These are phyloP conservation scores for Suillus subaureus DNA, from an alignment of 768 basidiomycete species.

Conservation along the genomic window DNA sequence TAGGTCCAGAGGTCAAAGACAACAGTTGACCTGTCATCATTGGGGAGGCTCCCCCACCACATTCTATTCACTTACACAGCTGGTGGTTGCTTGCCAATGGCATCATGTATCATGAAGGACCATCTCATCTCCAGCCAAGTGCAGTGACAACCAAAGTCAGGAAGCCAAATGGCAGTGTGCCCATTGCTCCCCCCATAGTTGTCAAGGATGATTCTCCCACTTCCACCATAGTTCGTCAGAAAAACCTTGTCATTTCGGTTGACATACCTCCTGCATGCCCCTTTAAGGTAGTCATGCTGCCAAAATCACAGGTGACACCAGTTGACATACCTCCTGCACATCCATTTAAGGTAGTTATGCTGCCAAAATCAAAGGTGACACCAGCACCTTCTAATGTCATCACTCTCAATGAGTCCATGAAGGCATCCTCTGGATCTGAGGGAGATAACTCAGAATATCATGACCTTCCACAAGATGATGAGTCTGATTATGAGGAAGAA, in stretches of 20 bases:
- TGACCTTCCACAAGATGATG: not conserved
- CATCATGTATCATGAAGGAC: not conserved
- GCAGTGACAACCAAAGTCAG: not conserved
- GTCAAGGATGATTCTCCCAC: not conserved
- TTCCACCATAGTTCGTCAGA: not conserved
- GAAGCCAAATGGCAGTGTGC: slow-evolving; percentile 15
- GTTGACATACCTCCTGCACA: not conserved
- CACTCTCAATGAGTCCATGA: not conserved
- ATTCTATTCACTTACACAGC: no score
- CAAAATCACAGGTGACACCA: not conserved
- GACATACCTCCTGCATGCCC: not conserved
- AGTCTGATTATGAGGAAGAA: not conserved
- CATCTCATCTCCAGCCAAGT: not conserved
- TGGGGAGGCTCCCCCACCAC: no score
- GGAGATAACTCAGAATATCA: not conserved
- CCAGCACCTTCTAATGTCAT: not conserved
- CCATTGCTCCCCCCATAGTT: not conserved
- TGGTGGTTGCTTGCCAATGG: not conserved
- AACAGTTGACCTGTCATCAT: no score
- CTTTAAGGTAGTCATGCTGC: not conserved
- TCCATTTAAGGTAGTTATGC: not conserved
- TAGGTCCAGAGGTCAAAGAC: no score
- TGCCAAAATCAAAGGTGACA: not conserved
- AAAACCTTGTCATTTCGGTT: not conserved
- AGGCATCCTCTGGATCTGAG: not conserved